Conservation (phyloP, 225 moss, liverwort and hornwort species). For the Pseudoscleropodium purum region DNA sequence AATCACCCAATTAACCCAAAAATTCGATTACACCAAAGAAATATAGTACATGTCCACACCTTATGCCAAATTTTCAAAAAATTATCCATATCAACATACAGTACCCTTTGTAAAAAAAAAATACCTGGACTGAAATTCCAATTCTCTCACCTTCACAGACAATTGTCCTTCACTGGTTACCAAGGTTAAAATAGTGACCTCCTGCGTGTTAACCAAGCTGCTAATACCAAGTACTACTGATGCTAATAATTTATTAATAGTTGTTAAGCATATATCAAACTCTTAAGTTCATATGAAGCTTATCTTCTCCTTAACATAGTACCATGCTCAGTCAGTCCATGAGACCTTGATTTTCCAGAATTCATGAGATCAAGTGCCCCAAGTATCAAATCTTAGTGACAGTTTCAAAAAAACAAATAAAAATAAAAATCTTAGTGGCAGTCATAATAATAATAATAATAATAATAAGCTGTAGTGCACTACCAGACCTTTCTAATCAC, state of each 20-base stretch:
- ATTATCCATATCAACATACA: too few relatives aligned
- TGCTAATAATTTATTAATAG: background rate
- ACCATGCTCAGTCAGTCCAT: background rate
- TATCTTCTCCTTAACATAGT: background rate
- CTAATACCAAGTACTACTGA: background rate
- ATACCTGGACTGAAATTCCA: background rate
- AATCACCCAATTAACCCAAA: background rate
- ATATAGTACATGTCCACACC: too few relatives aligned
- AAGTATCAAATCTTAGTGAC: background rate
- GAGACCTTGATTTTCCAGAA: background rate
- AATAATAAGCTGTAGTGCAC: background rate
- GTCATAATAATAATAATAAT: background rate
- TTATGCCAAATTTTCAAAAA: background rate
- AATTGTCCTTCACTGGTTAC: background rate
- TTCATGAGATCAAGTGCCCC: background rate
- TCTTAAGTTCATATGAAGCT: background rate
- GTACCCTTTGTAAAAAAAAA: too few relatives aligned
- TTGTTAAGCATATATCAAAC: background rate
- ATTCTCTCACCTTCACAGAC: background rate
- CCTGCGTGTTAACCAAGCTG: background rate
- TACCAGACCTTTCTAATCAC: background rate
- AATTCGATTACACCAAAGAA: background rate
- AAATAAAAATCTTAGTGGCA: background rate
- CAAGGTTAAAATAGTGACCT: accelerated
- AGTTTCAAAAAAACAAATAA: too few relatives aligned